Base-by-base conservation (phyloP, 139 green algal genomes). In the Auxenochlorella pyrenoidosa region DNA sequence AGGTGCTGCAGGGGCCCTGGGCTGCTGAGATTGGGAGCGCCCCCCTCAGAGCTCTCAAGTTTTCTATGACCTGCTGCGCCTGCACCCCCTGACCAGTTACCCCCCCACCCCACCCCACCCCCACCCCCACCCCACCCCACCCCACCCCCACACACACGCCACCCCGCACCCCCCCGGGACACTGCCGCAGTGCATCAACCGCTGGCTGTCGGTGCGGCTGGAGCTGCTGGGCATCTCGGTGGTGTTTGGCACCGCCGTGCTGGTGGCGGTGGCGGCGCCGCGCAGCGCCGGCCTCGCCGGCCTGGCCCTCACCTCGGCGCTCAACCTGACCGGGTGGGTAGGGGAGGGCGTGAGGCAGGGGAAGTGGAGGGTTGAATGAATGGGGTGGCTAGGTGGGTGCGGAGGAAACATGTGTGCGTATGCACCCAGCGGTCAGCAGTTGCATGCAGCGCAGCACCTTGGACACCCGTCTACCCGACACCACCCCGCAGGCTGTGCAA, bases 171-270 rank as follows among this genome's bases (percentile, higher is more conserved):
- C 43, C n/a, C n/a, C n/a, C n/a, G n/a, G n/a, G n/a, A n/a, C n/a
- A n/a, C n/a, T n/a, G n/a, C n/a, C 34, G 65, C 91, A 95, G 90
- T 89, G 94, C 68, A 91, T 97, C 34, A 99, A 99, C 90, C 93
- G 97, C 76, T 99, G 97, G 97, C 93, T 99, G 51, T 94, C 89
- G 28, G 89, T 99, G 44, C 92, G 97, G 41, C 92, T 99, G 83
- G 97, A 99, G 91, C 84, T 97, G 65, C 95, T 99, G 86, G 97
- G 97, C n/a, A 94, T 89, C 32, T 73, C 85, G 1, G 92, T 97
- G 2, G 90, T 96, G 30, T 91, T 94, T 83, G 90, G 90, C 41
- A 86, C 90, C 30, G 91, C 90, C 5, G 47, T 94, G 30, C 82
- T 89, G 68, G 95, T 96, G n/a, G 89, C 91, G 3, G 90, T 95